Percentiles rank a stretch among this genome's conserved stretches.
Conservation (phyloP, 164 flowering plant species). For the Tetracentron sinense region DNA sequence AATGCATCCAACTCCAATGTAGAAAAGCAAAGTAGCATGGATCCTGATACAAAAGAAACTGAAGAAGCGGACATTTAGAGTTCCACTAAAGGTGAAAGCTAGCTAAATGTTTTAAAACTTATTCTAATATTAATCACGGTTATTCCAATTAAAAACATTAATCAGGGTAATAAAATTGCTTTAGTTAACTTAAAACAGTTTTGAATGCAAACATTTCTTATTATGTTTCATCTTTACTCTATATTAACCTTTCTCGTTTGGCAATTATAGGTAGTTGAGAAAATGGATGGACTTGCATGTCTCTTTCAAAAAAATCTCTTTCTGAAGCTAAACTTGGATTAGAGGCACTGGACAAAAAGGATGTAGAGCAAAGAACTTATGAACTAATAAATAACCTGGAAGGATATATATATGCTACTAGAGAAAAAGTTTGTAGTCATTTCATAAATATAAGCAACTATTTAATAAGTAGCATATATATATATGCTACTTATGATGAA, state of each 20-base stretch:
- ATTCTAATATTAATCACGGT: too few species aligned
- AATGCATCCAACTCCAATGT: too few species aligned
- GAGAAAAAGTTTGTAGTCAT: slow-evolving; percentile 64
- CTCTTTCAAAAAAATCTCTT: slow-evolving; percentile 65
- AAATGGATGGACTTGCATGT: slow-evolving; percentile 65
- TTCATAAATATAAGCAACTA: not conserved
- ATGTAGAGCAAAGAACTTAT: slow-evolving; percentile 85
- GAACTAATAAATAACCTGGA: slow-evolving; percentile 93
- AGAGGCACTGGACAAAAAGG: slow-evolving; percentile 75
- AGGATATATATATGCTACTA: slow-evolving; percentile 85
- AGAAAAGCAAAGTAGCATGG: too few species aligned
- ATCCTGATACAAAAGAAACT: too few species aligned
- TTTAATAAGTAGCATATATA: too few species aligned
- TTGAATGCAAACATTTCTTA: not conserved
- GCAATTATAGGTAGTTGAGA: slow-evolving; percentile 62
- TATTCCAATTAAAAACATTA: too few species aligned
- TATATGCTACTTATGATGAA: too few species aligned
- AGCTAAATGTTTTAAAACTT: slow-evolving; percentile 8
- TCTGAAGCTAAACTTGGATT: slow-evolving; percentile 65
- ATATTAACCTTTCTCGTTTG: slow-evolving; percentile 2
- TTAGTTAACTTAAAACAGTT: too few species aligned
- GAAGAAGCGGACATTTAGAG: slow-evolving; percentile 82
- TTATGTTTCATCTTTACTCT: not conserved
- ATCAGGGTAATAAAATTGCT: too few species aligned
- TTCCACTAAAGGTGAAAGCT: slow-evolving; percentile 73